Evolutionary conservation across 306 rosid genomes (phyloP).

Genomic region (Malus fusca): DNA sequence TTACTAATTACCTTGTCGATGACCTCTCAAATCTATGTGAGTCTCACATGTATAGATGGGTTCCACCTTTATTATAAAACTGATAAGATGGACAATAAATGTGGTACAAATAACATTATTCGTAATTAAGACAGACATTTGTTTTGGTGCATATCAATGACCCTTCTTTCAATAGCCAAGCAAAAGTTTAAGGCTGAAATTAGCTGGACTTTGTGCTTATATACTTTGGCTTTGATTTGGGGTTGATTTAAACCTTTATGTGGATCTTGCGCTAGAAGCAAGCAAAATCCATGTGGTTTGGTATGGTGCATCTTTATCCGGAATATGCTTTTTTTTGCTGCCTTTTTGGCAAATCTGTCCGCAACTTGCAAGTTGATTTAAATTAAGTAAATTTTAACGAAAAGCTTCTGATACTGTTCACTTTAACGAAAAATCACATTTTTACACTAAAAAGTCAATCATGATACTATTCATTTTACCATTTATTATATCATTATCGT

Average conservation of each 20-base stretch:
- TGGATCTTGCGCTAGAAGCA: slow-evolving; percentile 6
- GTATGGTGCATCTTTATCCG: background rate
- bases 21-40: too few relatives aligned
- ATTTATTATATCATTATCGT: too few relatives aligned
- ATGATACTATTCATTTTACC: too few relatives aligned
- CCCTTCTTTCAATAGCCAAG: background rate
- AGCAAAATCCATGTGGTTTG: background rate
- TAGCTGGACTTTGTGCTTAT: background rate
- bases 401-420: too few relatives aligned
- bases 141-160: background rate
- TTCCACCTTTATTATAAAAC: background rate
- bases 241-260: background rate
- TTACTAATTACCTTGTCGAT: background rate
- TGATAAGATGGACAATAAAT: too few relatives aligned
- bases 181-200: background rate
- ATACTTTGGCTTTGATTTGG: background rate
- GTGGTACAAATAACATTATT: background rate
- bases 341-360: background rate
- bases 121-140: background rate
- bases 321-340: slow-evolving; percentile 4
- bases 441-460: too few relatives aligned
- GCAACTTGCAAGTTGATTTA: background rate
- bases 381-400: too few relatives aligned
- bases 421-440: too few relatives aligned
- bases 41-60: background rate